Evolutionary conservation across 2,329 filamentous ascomycete genomes (phyloP), one percentile per base, ranked within the genome.

Genomic region (Penicillium psychrosexuale): DNA sequence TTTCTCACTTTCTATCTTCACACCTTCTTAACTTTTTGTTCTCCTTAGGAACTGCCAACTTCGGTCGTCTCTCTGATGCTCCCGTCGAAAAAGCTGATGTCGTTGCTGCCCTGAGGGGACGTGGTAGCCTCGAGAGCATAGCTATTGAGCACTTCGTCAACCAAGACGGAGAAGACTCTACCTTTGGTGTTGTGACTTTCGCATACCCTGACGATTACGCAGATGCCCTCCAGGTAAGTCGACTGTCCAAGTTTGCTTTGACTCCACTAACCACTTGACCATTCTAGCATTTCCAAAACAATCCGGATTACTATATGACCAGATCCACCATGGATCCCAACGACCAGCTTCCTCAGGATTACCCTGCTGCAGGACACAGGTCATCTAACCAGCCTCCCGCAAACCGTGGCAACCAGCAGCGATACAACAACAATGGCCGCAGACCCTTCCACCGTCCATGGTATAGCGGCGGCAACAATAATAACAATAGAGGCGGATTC

Each of bases 61-160:
- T 53, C 28, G 37, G 51, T 11, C 19, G 30, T 33, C 19, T 27
- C 30, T 19, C 45, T n/a, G 30, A 36, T 12, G 13, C 24, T 8
- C 45, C 36, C n/a, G 34, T 53, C 30, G 11, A 34, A 1, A 36
- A 44, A 17, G 1, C 38, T 64, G 62, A 60, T 19, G 51, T 66
- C 8, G 61, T 69, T 36, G 58, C 65, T 58, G 73, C 72, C 11
- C 13, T 42, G 24, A 34, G 52, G 24, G 33, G 22, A 22, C 30
- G 28, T 19, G 38, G 28, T 30, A 37, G 39, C 27, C 53, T 61
- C 11, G 33, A 42, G 28, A 30, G 7, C 4, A n/a, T 42, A 8
- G 8, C 6, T 6, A 19, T 37, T 9, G 27, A 33, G 24, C 27
- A 13, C 19, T 40, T 33, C 8, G 28, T 44, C 31, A n/a, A 24